These are phyloP conservation scores for Coniella vitis DNA, from an alignment of 2,329 filamentous ascomycete species.

Conservation along the genomic window DNA sequence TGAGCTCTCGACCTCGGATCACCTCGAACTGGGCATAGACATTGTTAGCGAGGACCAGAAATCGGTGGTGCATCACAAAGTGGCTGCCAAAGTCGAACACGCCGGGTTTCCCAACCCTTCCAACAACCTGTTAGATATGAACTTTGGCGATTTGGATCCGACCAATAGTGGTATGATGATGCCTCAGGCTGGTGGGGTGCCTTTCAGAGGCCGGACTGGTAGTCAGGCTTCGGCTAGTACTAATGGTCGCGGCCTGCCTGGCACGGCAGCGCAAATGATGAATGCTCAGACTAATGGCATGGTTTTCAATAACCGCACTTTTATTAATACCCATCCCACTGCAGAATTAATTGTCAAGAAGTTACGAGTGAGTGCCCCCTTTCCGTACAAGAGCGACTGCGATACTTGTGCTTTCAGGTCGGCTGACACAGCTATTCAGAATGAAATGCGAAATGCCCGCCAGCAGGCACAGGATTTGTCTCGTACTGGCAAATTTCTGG, in stretches of 20 bases:
- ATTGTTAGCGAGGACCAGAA: conserved; percentile 99
- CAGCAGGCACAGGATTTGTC: conserved; percentile 81
- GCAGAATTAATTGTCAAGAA: conserved; percentile 93
- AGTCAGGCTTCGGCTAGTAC: conserved; percentile 55
- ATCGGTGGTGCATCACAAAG: conserved; percentile 96
- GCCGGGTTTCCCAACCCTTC: conserved; percentile 73
- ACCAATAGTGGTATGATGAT: conserved; percentile 68
- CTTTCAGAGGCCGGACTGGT: conserved; percentile 62
- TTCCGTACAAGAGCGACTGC: not conserved
- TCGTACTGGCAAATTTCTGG: conserved; percentile 75
- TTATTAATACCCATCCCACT: conserved; percentile 35
- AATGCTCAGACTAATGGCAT: conserved; percentile 49
- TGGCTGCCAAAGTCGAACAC: conserved; percentile 93
- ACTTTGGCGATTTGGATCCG: conserved; percentile 85
- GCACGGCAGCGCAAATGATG: conserved; percentile 41
- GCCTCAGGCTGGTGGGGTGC: conserved; percentile 58
- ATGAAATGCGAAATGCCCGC: conserved; percentile 83
- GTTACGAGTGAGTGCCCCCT: conserved; percentile 57
- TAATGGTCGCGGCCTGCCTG: conserved; percentile 54
- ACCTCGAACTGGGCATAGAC: conserved; percentile 91
- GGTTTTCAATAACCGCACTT: conserved; percentile 27
- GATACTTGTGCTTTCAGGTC: conserved; percentile 19
- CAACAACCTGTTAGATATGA: conserved; percentile 78
- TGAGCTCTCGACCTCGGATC: conserved; percentile 84
- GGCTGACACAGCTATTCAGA: conserved; percentile 41